Base-by-base conservation (phyloP, 2,329 filamentous ascomycete genomes). In the Phaeosphaeria sp. region DNA sequence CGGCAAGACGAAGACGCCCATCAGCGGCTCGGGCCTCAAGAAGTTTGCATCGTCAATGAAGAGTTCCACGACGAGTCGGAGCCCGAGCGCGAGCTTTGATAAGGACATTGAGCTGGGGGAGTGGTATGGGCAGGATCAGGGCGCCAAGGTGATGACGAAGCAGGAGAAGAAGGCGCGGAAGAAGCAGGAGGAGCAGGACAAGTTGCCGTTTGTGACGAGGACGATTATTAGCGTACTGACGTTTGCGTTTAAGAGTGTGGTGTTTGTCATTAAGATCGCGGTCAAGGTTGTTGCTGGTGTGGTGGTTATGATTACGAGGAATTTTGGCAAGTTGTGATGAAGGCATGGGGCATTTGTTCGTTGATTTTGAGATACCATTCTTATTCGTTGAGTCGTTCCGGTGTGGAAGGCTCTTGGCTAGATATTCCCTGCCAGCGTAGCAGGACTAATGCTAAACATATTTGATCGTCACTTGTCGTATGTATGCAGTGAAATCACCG, bases 211-310 rank as follows among this genome's bases (percentile, higher is more conserved):
- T 25, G 60, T 80, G 13, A 74, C 77, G 20, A 68, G 77, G 30
- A 76, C 73, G 2, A 68, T 80, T 5, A 71, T 82, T 4, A 67
- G 67, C 1, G 59, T 81, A 22, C 56, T 81, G 33, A 77, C 74
- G 0, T 75, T 81, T 61, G 73, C 71, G 5, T 76, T 82, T 53
- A 81, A 79, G 65, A 71, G 74, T 1, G 72, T 78, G 2, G 76
- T 81, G 2, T 80, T 76, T 59, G 72, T 81, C 44, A 53, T 82
- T 6, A 73, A 73, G 50, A 68, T 80, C 17, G 73, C 69, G 2
- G 72, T 82, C 21, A 81, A 78, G 71, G 68, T 80, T 39, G 69
- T 80, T 20, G 68, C 76, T 36, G 75, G 73, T 3, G 65, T 80
- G 6, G 68, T 80, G 2, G 74, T 78, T 20, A 74, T 76, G 70